Percentiles rank a stretch among this genome's conserved stretches.
Conservation (phyloP, 2,329 filamentous ascomycete genomes). For the Ceratocystis papillata region DNA sequence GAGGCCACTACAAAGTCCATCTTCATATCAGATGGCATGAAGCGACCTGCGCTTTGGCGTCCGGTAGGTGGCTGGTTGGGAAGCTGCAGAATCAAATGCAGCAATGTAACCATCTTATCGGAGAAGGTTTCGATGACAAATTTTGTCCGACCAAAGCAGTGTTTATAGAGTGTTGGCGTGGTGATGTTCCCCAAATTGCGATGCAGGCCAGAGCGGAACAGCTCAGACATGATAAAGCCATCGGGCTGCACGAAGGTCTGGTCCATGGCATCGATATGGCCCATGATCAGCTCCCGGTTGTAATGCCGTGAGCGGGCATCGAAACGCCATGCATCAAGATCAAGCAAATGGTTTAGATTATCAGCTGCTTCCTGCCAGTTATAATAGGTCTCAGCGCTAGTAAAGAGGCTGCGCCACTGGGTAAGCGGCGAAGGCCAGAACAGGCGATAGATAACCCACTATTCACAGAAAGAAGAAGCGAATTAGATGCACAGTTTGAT, state of each 20-base stretch:
- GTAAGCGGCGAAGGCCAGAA: slow-evolving; percentile 21
- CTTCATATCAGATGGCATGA: slow-evolving; percentile 52
- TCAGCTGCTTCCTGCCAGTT: slow-evolving; percentile 81
- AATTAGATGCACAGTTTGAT: not conserved
- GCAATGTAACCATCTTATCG: slow-evolving; percentile 66
- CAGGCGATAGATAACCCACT: slow-evolving; percentile 20
- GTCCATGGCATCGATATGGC: slow-evolving; percentile 61
- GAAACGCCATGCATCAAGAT: slow-evolving; percentile 74
- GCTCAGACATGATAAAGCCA: slow-evolving; percentile 62
- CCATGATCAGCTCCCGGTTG: slow-evolving; percentile 73
- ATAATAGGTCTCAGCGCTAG: slow-evolving; percentile 59
- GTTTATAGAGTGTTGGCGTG: slow-evolving; percentile 67
- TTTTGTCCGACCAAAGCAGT: slow-evolving; percentile 80
- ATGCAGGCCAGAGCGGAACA: slow-evolving; percentile 67
- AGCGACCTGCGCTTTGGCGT: slow-evolving; percentile 30
- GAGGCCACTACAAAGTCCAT: slow-evolving; percentile 79
- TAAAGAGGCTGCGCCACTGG: slow-evolving; percentile 37
- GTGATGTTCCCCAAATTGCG: slow-evolving; percentile 84
- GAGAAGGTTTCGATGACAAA: slow-evolving; percentile 86
- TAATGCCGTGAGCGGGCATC: slow-evolving; percentile 72
- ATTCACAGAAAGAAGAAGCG: not conserved
- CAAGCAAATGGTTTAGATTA: slow-evolving; percentile 70
- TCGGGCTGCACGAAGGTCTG: slow-evolving; percentile 60
- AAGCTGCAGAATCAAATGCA: slow-evolving; percentile 62
- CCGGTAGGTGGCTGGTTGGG: slow-evolving; percentile 39